These are phyloP conservation scores for Mortierella sp. DNA, from an alignment of 371 early-diverging fungal species.

Conservation along the genomic window DNA sequence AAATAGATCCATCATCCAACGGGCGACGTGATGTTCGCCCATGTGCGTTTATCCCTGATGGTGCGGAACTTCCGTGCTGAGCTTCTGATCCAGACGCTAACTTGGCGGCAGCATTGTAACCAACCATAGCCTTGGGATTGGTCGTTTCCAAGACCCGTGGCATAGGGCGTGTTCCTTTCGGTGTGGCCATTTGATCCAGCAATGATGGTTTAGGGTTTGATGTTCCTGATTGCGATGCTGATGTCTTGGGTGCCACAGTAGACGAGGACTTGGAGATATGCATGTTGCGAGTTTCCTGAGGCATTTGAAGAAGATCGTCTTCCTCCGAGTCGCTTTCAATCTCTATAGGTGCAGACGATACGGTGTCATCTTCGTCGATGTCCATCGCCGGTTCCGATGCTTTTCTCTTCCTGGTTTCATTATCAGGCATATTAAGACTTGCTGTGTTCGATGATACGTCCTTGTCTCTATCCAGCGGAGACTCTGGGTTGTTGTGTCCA, in stretches of 20 bases:
- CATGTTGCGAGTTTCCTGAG: neutral
- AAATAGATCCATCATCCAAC: slow-evolving; percentile 41
- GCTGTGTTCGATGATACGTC: neutral
- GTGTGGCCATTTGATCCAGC: slow-evolving; percentile 47
- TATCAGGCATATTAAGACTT: neutral
- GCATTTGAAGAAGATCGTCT: slow-evolving; percentile 18
- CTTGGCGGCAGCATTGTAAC: slow-evolving; percentile 13
- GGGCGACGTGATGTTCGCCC: slow-evolving; percentile 3
- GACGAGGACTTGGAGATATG: neutral
- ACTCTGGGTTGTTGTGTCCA: slow-evolving; percentile 1
- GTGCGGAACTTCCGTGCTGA: neutral
- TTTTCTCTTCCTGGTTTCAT: slow-evolving; percentile 14
- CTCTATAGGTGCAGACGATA: slow-evolving; percentile 7
- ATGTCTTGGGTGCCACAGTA: neutral
- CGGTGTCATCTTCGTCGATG: neutral
- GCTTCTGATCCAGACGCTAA: neutral
- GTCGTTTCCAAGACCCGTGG: slow-evolving; percentile 16
- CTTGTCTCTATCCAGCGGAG: neutral
- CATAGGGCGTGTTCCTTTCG: slow-evolving; percentile 31
- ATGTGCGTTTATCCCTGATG: neutral
- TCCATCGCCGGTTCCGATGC: neutral
- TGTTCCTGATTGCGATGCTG: neutral
- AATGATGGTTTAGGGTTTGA: slow-evolving; percentile 14
- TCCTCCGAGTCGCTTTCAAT: slow-evolving; percentile 33
- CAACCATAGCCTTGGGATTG: slow-evolving; percentile 2